These are phyloP conservation scores for Spirogloea muscicola DNA, from an alignment of 139 green algal species.

Conservation along the genomic window DNA sequence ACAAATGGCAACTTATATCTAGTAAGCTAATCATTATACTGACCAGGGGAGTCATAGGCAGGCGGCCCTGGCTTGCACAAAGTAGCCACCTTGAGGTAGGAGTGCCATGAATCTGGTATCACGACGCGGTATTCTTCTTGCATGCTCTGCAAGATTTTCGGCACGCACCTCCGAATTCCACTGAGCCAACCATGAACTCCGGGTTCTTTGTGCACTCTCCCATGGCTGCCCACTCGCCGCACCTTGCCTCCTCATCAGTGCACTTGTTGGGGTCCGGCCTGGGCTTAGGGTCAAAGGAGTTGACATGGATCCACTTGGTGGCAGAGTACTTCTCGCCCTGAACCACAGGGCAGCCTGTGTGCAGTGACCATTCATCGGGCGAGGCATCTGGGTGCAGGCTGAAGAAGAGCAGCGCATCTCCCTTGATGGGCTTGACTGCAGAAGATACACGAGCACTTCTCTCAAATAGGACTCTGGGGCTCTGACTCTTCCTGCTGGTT, in stretches of 20 bases:
- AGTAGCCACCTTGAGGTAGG: no score
- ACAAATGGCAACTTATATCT: no score
- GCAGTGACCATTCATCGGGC: slow-evolving; percentile 37
- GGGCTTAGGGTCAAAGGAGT: neutral
- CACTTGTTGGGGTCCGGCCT: slow-evolving; percentile 9
- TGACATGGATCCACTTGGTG: slow-evolving; percentile 83
- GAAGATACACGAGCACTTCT: no score
- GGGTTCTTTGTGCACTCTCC: slow-evolving; percentile 56
- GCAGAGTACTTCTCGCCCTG: slow-evolving; percentile 73
- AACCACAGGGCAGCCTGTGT: slow-evolving; percentile 69
- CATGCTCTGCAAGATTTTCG: slow-evolving; percentile 1
- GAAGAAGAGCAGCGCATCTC: slow-evolving; percentile 55
- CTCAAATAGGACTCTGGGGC: no score
- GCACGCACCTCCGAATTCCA: neutral
- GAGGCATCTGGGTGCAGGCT: slow-evolving; percentile 26
- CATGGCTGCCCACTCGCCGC: slow-evolving; percentile 46
- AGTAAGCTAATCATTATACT: no score
- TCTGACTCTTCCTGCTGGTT: no score
- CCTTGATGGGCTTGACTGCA: slow-evolving; percentile 50
- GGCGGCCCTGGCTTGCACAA: no score
- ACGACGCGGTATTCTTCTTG: no score
- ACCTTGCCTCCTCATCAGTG: slow-evolving; percentile 41
- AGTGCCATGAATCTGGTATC: no score
- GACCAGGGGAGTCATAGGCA: no score
- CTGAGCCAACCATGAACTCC: slow-evolving; percentile 48